Evolutionary conservation across 306 rosid species (phyloP).

Genomic region (Fagus sylvatica): DNA sequence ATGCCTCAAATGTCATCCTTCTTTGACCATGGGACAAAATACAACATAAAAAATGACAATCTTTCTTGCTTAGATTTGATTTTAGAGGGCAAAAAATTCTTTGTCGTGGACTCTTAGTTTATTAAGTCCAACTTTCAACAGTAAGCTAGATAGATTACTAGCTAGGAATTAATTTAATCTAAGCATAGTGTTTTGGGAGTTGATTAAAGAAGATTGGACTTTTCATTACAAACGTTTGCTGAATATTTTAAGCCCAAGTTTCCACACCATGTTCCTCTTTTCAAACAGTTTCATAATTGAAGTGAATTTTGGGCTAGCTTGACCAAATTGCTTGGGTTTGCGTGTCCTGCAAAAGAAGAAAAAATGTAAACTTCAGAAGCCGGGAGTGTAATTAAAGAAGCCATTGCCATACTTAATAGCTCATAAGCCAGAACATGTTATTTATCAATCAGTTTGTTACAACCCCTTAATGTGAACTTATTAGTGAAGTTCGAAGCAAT

Average conservation of each 20-base stretch:
- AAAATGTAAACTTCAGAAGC: conserved; percentile 28
- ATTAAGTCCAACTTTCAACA: background rate
- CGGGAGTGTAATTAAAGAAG: background rate
- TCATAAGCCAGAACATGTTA: too few relatives aligned
- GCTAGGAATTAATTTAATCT: background rate
- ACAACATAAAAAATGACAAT: background rate
- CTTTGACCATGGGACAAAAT: background rate
- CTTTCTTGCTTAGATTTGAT: background rate
- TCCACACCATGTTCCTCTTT: conserved; percentile 28
- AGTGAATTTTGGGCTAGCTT: conserved; percentile 29
- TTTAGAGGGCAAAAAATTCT: background rate
- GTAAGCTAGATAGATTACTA: background rate
- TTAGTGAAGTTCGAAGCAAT: too few relatives aligned
- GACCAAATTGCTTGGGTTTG: conserved; percentile 41
- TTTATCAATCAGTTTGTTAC: too few relatives aligned
- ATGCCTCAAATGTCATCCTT: background rate
- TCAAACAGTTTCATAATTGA: conserved; percentile 35
- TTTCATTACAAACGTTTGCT: conserved; percentile 23
- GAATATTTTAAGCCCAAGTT: conserved; percentile 32
- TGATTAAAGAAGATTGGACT: background rate
- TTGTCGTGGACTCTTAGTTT: background rate
- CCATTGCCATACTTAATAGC: too few relatives aligned
- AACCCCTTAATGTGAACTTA: too few relatives aligned
- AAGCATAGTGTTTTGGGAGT: background rate
- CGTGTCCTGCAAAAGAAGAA: conserved; percentile 68